phyloP scores from a whole-genome alignment of 1,139 yeast species.

The Tardiomyces blankii region DNA sequence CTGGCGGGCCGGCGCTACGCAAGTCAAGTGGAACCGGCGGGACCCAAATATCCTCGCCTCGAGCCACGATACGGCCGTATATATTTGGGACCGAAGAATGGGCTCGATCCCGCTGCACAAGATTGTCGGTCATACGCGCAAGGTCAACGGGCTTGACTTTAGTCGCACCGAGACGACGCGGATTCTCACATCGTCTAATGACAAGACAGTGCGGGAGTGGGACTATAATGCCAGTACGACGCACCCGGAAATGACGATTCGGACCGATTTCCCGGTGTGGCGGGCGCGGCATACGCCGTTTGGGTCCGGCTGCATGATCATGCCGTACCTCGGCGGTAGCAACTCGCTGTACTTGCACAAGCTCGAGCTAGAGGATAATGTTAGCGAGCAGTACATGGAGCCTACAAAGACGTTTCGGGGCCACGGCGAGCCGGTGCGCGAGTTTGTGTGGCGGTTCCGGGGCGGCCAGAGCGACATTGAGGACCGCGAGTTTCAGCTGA shows the following conservation, averaged over 20 bases:
- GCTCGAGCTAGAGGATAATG: constrained; percentile 34
- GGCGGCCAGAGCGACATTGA: constrained; percentile 36
- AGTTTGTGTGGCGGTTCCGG: constrained; percentile 75
- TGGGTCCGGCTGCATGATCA: constrained; percentile 82
- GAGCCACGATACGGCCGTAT: constrained; percentile 69
- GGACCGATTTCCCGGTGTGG: constrained; percentile 76
- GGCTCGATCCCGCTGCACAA: constrained; percentile 66
- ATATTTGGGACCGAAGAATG: constrained; percentile 80
- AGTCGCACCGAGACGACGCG: constrained; percentile 46
- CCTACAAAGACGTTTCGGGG: constrained; percentile 64
- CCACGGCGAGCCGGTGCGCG: constrained; percentile 75
- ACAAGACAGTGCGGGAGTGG: constrained; percentile 83
- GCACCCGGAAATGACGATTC: constrained; percentile 47
- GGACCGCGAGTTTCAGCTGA: constrained; percentile 77
- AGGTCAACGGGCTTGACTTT: constrained; percentile 84
- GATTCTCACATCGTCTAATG: constrained; percentile 76
- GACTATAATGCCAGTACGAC: constrained; percentile 33
- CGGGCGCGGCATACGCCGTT: constrained; percentile 83
- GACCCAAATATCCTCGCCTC: constrained; percentile 74
- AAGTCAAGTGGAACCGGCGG: constrained; percentile 82
- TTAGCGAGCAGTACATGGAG: constrained; percentile 25
- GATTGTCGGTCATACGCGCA: constrained; percentile 65
- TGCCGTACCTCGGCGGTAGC: constrained; percentile 84
- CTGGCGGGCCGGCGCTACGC: constrained; percentile 92
- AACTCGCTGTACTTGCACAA: constrained; percentile 44